Evolutionary conservation across 2,329 filamentous ascomycete species (phyloP).

Genomic region (Neocucurbitaria cava): DNA sequence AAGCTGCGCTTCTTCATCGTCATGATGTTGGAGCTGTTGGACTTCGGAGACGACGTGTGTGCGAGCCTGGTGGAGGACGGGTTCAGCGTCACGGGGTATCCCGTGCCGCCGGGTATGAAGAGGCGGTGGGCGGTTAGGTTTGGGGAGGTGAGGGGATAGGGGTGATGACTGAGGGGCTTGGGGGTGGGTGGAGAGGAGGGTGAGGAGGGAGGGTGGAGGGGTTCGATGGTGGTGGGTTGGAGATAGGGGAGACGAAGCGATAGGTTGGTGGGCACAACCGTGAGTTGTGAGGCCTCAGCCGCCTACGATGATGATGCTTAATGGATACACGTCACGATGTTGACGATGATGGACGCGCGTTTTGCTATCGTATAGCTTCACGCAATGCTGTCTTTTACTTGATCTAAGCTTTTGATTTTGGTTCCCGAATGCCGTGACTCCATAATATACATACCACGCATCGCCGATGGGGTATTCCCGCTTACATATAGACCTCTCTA

Average conservation of each 20-base stretch:
- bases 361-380: no score
- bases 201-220: not conserved
- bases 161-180: no score
- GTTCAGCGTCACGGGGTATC: conserved; percentile 19
- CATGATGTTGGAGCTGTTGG: conserved; percentile 18
- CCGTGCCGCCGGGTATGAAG: not conserved
- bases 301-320: no score
- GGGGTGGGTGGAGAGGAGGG: no score
- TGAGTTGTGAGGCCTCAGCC: no score
- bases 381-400: no score
- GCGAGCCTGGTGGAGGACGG: conserved; percentile 26
- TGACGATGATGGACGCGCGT: no score
- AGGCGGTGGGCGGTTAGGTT: conserved; percentile 5
- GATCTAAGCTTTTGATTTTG: conserved; percentile 19
- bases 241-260: not conserved
- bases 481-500: conserved; percentile 7
- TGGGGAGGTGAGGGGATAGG: no score
- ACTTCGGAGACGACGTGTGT: conserved; percentile 24
- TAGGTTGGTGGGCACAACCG: no score
- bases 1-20: conserved; percentile 20
- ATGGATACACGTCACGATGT: no score
- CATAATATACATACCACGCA: conserved; percentile 21
- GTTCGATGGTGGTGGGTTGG: not conserved
- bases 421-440: conserved; percentile 9
- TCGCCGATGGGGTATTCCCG: conserved; percentile 11